Conservation (phyloP, 1,284 basidiomycete genomes). For the Tremellales sp. region DNA sequence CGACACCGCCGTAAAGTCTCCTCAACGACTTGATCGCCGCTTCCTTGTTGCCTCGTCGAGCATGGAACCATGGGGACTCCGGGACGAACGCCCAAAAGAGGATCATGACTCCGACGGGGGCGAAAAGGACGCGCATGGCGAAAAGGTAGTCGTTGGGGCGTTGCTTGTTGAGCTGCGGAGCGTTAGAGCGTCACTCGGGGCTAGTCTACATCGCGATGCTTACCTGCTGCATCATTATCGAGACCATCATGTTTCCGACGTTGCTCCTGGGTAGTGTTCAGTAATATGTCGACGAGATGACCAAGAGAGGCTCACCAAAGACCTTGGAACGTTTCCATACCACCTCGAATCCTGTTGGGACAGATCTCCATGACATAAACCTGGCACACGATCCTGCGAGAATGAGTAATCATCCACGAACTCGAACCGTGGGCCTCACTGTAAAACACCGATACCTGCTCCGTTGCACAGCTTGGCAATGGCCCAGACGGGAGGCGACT, state of each 20-base stretch:
- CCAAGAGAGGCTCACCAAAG: conserved; percentile 3
- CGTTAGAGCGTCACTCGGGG: too few species aligned
- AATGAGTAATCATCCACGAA: neutral
- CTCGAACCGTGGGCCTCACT: neutral
- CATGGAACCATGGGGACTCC: conserved; percentile 21
- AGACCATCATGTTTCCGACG: neutral
- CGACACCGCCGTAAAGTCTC: conserved; percentile 21
- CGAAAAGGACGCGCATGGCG: conserved; percentile 1
- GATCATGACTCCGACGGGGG: conserved; percentile 12
- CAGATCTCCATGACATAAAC: conserved; percentile 13
- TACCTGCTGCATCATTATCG: neutral
- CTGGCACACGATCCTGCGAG: conserved; percentile 2
- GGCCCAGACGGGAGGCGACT: conserved; percentile 4
- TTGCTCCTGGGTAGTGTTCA: neutral
- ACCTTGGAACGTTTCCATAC: conserved; percentile 2
- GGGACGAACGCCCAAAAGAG: conserved; percentile 17
- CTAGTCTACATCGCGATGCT: neutral
- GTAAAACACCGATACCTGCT: conserved; percentile 10
- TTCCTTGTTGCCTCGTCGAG: conserved; percentile 9
- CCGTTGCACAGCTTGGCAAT: conserved; percentile 13
- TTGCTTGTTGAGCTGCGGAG: neutral
- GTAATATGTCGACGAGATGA: neutral
- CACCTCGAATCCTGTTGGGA: conserved; percentile 8
- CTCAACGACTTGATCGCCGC: conserved; percentile 7
- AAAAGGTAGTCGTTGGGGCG: neutral